Percentiles rank a stretch among this genome's conserved stretches.
Evolutionary conservation across 257 asterid genomes (phyloP).

Genomic region (Lavandula angustifolia): DNA sequence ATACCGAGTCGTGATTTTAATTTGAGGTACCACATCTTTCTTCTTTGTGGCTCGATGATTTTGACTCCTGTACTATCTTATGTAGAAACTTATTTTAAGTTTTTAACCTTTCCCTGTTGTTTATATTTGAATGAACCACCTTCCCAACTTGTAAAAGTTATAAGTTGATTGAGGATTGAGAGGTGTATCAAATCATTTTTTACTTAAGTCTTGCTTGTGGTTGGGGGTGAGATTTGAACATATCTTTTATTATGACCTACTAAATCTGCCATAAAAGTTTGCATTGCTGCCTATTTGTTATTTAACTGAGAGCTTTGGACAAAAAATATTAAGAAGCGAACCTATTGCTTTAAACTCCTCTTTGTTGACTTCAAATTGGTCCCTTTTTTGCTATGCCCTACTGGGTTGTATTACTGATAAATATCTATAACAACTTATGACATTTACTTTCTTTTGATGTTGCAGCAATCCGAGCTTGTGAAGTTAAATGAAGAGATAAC

Average conservation of each 20-base stretch:
- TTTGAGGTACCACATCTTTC: too few relatives aligned
- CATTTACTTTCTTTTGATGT: constrained; percentile 30
- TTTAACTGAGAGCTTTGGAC: background rate
- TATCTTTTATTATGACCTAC: constrained; percentile 2
- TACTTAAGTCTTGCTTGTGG: too few relatives aligned
- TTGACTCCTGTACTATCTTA: too few relatives aligned
- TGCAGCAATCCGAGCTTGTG: constrained; percentile 94
- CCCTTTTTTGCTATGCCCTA: constrained; percentile 13
- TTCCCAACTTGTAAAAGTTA: too few relatives aligned
- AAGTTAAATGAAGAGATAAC: constrained; percentile 83
- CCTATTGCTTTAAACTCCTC: constrained; percentile 6
- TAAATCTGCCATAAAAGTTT: background rate
- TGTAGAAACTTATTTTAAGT: too few relatives aligned
- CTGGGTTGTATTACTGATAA: background rate
- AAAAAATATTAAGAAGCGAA: background rate
- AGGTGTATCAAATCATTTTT: too few relatives aligned
- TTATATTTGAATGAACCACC: too few relatives aligned
- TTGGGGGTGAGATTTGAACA: constrained; percentile 15
- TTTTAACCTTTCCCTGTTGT: too few relatives aligned
- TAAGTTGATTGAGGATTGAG: too few relatives aligned
- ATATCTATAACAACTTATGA: constrained; percentile 1
- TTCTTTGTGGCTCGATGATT: too few relatives aligned
- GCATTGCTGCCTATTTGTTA: background rate
- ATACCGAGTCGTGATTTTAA: too few relatives aligned
- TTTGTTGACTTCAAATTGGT: constrained; percentile 20